phyloP scores from a whole-genome alignment of 73 alveolate species.

The Paramecium biaurelia region DNA sequence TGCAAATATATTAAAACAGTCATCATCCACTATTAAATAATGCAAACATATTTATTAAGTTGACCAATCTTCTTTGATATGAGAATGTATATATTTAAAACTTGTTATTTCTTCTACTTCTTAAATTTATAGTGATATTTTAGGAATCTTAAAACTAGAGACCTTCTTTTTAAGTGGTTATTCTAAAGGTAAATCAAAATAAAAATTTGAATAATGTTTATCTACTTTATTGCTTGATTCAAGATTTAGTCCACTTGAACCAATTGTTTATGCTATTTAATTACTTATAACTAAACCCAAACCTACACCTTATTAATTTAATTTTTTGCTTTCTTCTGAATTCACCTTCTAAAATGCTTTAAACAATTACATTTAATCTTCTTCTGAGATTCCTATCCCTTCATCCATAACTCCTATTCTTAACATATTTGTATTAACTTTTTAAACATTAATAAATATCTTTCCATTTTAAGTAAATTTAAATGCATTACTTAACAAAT shows the following conservation, averaged over 20 bases:
- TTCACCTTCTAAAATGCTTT: slow-evolving; percentile 65
- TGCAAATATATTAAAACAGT: slow-evolving; percentile 9
- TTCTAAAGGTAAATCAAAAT: neutral
- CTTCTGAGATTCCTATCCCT: slow-evolving; percentile 69
- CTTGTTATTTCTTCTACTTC: neutral
- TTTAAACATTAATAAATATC: neutral
- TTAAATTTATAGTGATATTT: neutral
- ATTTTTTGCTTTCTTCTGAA: slow-evolving; percentile 14
- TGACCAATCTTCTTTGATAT: neutral
- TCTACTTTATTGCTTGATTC: neutral
- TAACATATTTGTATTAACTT: neutral
- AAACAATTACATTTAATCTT: slow-evolving; percentile 56
- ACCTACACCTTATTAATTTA: slow-evolving; percentile 67
- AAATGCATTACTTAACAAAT: slow-evolving; percentile 68
- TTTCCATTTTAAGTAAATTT: slow-evolving; percentile 67
- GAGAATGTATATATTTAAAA: neutral
- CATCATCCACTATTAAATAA: slow-evolving; percentile 44
- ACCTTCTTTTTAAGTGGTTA: neutral
- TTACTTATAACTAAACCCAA: slow-evolving; percentile 70
- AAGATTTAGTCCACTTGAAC: neutral
- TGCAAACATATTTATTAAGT: neutral
- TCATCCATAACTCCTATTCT: slow-evolving; percentile 63
- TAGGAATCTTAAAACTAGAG: neutral
- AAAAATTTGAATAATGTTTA: neutral
- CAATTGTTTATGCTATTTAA: slow-evolving; percentile 33